Conservation (phyloP, 2,329 filamentous ascomycete species). For the Sporothrix phasma region DNA sequence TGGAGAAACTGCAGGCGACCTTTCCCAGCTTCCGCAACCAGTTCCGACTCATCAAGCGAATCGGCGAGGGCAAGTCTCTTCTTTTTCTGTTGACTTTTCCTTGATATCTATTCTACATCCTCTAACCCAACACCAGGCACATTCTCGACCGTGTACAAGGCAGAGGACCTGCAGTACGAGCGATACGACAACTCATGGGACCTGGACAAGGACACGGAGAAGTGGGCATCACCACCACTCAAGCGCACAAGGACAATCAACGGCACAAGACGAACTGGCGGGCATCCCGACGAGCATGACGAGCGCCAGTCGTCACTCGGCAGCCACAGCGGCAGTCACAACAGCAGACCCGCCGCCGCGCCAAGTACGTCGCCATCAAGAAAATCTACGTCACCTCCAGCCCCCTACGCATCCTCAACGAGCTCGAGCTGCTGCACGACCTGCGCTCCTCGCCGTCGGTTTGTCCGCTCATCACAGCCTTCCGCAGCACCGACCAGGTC, state of each 20-base stretch:
- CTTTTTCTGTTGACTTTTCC: too few relatives aligned
- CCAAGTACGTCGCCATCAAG: slow-evolving; percentile 90
- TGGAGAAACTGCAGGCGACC: slow-evolving; percentile 69
- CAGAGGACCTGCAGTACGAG: slow-evolving; percentile 82
- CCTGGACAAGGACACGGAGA: slow-evolving; percentile 52
- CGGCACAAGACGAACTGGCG: slow-evolving; percentile 21
- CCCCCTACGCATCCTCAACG: slow-evolving; percentile 86
- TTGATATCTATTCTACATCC: not conserved
- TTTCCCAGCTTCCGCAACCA: slow-evolving; percentile 76
- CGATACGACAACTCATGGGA: slow-evolving; percentile 84
- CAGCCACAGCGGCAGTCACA: too few relatives aligned
- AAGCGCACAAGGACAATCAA: slow-evolving; percentile 36
- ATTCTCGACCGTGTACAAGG: slow-evolving; percentile 98
- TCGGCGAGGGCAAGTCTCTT: slow-evolving; percentile 63
- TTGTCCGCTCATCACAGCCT: slow-evolving; percentile 94
- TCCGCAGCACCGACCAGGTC: slow-evolving; percentile 87
- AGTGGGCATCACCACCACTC: slow-evolving; percentile 59
- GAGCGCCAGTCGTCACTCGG: not conserved
- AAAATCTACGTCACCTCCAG: slow-evolving; percentile 99
- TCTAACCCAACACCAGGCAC: slow-evolving; percentile 52
- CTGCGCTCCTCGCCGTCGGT: slow-evolving; percentile 74
- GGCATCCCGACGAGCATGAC: not conserved
- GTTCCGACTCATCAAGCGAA: slow-evolving; percentile 89
- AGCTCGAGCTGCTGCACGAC: slow-evolving; percentile 86
- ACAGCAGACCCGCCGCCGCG: slow-evolving; percentile 29